Evolutionary conservation across 805 yeast genomes (phyloP), one percentile per base, ranked within the genome.

Genomic region (Ogataea paradorogensis): DNA sequence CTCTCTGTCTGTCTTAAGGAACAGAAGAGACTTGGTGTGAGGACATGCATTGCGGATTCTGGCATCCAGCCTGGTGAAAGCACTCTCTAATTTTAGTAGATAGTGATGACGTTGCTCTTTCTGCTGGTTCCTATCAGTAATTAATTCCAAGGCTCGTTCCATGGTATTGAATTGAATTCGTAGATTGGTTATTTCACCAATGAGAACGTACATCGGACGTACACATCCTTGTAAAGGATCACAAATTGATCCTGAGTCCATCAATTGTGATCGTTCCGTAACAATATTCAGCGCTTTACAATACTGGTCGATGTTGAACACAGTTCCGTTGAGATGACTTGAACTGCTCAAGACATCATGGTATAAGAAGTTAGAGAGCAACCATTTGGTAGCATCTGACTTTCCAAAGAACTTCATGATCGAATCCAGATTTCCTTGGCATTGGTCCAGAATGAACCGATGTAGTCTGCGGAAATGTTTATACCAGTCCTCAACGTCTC

Each of bases 201-300:
- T 45, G 8, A 65, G 33, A 15, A 65, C 42, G 35, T 54, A 59
- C 14, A 67, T 42, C 7, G 70, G 67, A 37, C 66, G 60, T 13
- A 62, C 56, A 44, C 70, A 65, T 8, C 73, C 73, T 42, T 68
- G 73, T 32, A 61, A 53, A 2, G 72, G 70, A 42, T 67, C 71
- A 11, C 50, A 46, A 15, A 49, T 50, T 10, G 35, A 18, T 8
- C 47, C 48, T 20, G 39, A 31, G 24, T 49, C 53, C 18, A 40
- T 20, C 14, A 49, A 14, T 29, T 35, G 43, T 5, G 21, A 22
- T 8, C 23, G 14, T n/a, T 36, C 34, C 2, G 42, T 9, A 25
- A 30, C 30, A 9, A 25, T 47, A 39, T 36, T 51, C 43, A 44
- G 53, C 21, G 65, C 51, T 15, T 50, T 45, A 25, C 55, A 48